A percentile compares a stretch with the other conserved stretches of the same genome.
phyloP scores from a whole-genome alignment of 1,284 basidiomycete species.

The Polyporus tsugae region DNA sequence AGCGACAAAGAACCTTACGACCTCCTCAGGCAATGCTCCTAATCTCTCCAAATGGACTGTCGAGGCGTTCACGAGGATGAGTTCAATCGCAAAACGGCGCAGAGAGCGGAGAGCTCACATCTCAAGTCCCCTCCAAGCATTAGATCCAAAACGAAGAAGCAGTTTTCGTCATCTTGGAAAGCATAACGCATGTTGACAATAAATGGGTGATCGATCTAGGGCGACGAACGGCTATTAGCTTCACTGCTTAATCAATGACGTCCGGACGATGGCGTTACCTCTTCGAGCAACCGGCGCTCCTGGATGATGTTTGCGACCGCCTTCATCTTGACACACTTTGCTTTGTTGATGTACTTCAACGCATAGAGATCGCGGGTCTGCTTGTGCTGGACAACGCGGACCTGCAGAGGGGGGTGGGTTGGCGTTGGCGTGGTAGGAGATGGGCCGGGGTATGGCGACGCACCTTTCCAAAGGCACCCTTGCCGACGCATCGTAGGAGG shows the following conservation, averaged over 20 bases:
- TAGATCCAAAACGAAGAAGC: constrained; percentile 97
- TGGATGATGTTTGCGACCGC: constrained; percentile 98
- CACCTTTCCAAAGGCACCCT: constrained; percentile 98
- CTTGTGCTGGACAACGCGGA: constrained; percentile 98
- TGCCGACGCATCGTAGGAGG: constrained; percentile 93
- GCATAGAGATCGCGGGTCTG: constrained; percentile 95
- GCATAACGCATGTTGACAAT: constrained; percentile 98
- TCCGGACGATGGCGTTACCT: constrained; percentile 57
- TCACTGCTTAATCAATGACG: not conserved
- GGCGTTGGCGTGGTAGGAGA: constrained; percentile 7
- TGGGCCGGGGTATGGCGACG: constrained; percentile 25
- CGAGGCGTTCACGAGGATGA: constrained; percentile 29
- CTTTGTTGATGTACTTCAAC: constrained; percentile 99
- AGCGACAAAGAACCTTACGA: constrained; percentile 91
- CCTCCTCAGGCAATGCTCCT: constrained; percentile 84
- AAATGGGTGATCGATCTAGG: constrained; percentile 94
- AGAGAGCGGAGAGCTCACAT: constrained; percentile 64
- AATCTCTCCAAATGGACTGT: constrained; percentile 93
- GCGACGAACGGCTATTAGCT: not conserved
- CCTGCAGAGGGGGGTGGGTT: constrained; percentile 55
- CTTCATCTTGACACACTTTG: constrained; percentile 98
- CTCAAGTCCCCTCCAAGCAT: constrained; percentile 98
- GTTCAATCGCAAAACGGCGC: not conserved
- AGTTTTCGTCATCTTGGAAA: constrained; percentile 99
- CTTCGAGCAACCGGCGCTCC: constrained; percentile 90